Conservation (phyloP, 2,329 filamentous ascomycete genomes). For the Onygenales sp. region DNA sequence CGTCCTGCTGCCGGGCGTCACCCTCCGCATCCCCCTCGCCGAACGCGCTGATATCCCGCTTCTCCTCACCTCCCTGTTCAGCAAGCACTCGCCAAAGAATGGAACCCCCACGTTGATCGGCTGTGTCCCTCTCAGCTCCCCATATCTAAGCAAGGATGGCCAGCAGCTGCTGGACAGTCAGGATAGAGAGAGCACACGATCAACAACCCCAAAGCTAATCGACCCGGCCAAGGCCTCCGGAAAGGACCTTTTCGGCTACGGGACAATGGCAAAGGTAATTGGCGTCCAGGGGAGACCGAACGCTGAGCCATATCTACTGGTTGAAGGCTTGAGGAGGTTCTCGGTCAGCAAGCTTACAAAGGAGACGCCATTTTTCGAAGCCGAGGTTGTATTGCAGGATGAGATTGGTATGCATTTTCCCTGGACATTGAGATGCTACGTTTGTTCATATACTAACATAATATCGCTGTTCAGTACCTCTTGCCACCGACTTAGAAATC, state of each 20-base stretch:
- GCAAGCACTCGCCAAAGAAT: slow-evolving; percentile 56
- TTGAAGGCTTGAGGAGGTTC: slow-evolving; percentile 75
- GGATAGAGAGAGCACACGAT: slow-evolving; percentile 40
- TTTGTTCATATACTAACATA: slow-evolving; percentile 1
- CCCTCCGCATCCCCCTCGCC: slow-evolving; percentile 73
- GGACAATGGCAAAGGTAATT: slow-evolving; percentile 69
- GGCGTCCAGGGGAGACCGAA: slow-evolving; percentile 67
- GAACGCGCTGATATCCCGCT: slow-evolving; percentile 81
- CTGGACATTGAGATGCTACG: not conserved
- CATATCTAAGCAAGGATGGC: slow-evolving; percentile 62
- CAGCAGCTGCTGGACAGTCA: slow-evolving; percentile 63
- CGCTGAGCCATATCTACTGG: slow-evolving; percentile 70
- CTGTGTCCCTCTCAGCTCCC: slow-evolving; percentile 76
- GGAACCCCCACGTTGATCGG: slow-evolving; percentile 67
- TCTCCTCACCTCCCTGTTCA: slow-evolving; percentile 76
- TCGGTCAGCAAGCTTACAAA: slow-evolving; percentile 63
- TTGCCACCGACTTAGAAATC: slow-evolving; percentile 52
- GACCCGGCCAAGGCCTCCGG: slow-evolving; percentile 53
- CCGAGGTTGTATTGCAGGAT: slow-evolving; percentile 60
- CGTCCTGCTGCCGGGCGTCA: slow-evolving; percentile 76
- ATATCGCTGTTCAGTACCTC: slow-evolving; percentile 19
- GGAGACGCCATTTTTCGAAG: slow-evolving; percentile 80
- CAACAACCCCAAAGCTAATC: slow-evolving; percentile 38
- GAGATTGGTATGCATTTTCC: slow-evolving; percentile 50
- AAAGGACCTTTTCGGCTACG: slow-evolving; percentile 71